A percentile compares a stretch with the other conserved stretches of the same genome.
These are phyloP conservation scores for Pyrenophora graminea DNA, from an alignment of 2,329 filamentous ascomycete species.

Conservation along the genomic window DNA sequence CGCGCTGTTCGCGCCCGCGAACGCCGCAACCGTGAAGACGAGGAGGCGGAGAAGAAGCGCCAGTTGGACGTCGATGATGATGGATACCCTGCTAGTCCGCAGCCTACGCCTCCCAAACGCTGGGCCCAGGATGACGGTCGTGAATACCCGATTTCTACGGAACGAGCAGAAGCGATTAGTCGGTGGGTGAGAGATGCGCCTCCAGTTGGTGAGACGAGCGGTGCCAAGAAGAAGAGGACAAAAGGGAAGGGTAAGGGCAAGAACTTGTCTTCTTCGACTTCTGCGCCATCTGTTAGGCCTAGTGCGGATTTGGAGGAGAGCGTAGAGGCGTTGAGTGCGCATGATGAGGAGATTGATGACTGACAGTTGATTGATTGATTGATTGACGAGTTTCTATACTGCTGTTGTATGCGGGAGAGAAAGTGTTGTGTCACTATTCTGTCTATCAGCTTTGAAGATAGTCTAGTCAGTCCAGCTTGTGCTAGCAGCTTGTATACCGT, in stretches of 20 bases:
- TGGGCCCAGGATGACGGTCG: constrained; percentile 69
- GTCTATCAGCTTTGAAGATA: too few relatives aligned
- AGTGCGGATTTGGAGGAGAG: constrained; percentile 22
- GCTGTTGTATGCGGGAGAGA: too few relatives aligned
- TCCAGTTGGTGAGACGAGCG: constrained; percentile 41
- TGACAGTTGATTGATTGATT: background rate
- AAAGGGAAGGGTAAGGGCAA: constrained; percentile 33
- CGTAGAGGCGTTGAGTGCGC: constrained; percentile 24
- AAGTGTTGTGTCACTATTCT: too few relatives aligned
- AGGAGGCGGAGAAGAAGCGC: constrained; percentile 48
- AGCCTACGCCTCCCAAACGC: constrained; percentile 51
- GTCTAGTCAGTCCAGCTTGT: too few relatives aligned
- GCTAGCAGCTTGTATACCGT: too few relatives aligned
- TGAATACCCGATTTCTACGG: constrained; percentile 71
- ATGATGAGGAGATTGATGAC: constrained; percentile 11
- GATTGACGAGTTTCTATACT: too few relatives aligned
- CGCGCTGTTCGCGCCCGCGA: constrained; percentile 66
- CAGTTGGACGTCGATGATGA: background rate
- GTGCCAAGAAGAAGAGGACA: constrained; percentile 43
- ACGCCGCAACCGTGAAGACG: constrained; percentile 60
- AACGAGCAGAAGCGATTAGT: constrained; percentile 69
- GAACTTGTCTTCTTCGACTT: background rate
- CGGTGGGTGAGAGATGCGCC: constrained; percentile 66
- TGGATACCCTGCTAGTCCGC: constrained; percentile 2
- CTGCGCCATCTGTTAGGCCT: too few relatives aligned